These are phyloP conservation scores for Dipteronia dyeriana DNA, from an alignment of 345 rosid species.

Conservation along the genomic window DNA sequence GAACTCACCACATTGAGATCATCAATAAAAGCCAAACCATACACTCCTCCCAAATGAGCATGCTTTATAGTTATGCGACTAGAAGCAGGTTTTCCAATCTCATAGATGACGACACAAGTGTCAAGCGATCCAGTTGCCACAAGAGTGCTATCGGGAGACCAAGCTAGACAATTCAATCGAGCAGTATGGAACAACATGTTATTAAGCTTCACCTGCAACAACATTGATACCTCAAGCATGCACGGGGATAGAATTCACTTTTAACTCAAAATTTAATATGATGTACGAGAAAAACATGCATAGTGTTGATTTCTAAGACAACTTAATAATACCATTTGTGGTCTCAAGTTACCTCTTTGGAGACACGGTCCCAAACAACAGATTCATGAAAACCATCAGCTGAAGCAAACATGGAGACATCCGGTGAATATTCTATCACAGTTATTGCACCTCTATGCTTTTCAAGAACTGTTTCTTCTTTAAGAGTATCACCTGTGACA, in stretches of 20 bases:
- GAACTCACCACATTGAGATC: conserved; percentile 53
- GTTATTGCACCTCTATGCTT: conserved; percentile 71
- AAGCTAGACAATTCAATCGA: conserved; percentile 71
- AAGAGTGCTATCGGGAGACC: conserved; percentile 72
- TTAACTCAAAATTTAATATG: neutral
- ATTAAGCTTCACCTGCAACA: conserved; percentile 66
- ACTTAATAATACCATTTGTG: neutral
- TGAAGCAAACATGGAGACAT: conserved; percentile 74
- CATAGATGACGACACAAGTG: conserved; percentile 65
- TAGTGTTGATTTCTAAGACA: neutral
- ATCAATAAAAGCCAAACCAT: conserved; percentile 61
- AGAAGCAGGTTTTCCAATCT: conserved; percentile 67
- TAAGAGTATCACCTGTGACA: conserved; percentile 47
- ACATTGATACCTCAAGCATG: neutral
- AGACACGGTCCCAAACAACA: conserved; percentile 64
- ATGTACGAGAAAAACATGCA: neutral
- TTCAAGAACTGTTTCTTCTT: conserved; percentile 63
- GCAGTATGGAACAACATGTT: conserved; percentile 78
- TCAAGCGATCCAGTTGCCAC: conserved; percentile 78
- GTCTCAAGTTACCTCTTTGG: conserved; percentile 52
- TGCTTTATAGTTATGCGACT: conserved; percentile 56
- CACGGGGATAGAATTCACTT: neutral
- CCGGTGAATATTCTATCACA: conserved; percentile 67
- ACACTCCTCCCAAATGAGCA: conserved; percentile 79
- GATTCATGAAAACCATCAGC: conserved; percentile 70